phyloP scores from a whole-genome alignment of 2,329 filamentous ascomycete genomes.

The Conoideocrella luteorostrata region DNA sequence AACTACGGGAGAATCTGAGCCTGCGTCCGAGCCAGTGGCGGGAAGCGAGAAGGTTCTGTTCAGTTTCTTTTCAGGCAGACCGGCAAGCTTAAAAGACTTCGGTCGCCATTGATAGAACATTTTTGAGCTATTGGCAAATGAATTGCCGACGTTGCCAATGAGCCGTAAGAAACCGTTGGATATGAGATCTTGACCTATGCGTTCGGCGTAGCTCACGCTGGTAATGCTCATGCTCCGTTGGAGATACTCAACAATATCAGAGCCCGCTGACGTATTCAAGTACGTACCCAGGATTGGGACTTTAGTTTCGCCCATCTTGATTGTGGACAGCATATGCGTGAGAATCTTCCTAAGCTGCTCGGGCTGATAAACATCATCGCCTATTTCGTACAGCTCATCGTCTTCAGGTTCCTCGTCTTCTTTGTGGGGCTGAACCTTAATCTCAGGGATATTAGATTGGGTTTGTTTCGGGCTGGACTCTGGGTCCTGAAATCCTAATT shows the following conservation, averaged over 20 bases:
- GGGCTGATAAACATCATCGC: conserved; percentile 76
- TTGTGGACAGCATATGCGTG: conserved; percentile 74
- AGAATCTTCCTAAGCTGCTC: conserved; percentile 91
- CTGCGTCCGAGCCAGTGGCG: conserved; percentile 46
- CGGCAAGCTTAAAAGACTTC: conserved; percentile 81
- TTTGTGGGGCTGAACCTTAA: conserved; percentile 72
- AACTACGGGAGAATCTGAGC: conserved; percentile 68
- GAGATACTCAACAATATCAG: conserved; percentile 93
- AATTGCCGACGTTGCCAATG: conserved; percentile 89
- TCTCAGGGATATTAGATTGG: conserved; percentile 62
- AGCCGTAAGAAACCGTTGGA: conserved; percentile 79
- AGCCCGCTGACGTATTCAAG: conserved; percentile 81
- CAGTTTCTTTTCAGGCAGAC: conserved; percentile 83
- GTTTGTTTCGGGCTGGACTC: conserved; percentile 57
- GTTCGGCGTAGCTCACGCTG: conserved; percentile 84
- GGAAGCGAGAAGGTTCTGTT: conserved; percentile 69
- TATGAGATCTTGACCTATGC: conserved; percentile 90
- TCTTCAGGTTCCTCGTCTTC: conserved; percentile 57
- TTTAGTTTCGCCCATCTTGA: conserved; percentile 86
- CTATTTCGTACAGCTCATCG: conserved; percentile 81
- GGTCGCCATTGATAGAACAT: conserved; percentile 97
- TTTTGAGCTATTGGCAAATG: conserved; percentile 94
- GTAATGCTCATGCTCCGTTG: conserved; percentile 80
- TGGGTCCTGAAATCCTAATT: conserved; percentile 91
- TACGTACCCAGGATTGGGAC: conserved; percentile 94